Conservation (phyloP, 768 basidiomycete genomes). For the Lanmaoa pseudosensibilis region DNA sequence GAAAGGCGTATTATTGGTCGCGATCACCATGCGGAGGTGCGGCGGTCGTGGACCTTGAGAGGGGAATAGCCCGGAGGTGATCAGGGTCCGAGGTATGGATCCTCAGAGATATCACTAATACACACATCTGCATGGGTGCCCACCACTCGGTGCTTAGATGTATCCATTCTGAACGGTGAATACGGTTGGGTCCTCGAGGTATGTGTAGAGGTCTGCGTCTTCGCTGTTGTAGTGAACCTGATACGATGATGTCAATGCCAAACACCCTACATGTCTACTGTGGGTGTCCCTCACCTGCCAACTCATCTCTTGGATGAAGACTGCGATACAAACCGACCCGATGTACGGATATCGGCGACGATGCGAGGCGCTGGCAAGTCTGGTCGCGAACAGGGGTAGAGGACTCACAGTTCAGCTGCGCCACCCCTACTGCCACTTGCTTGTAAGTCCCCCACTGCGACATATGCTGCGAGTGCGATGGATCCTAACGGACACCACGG, state of each 20-base stretch:
- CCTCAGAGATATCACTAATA: not conserved
- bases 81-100: slow-evolving; percentile 1
- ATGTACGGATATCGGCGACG: not conserved
- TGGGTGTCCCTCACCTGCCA: slow-evolving; percentile 42
- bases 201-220: slow-evolving; percentile 60
- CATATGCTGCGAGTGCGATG: slow-evolving; percentile 68
- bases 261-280: not conserved
- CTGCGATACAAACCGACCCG: slow-evolving; percentile 25
- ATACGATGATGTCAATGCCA: not conserved
- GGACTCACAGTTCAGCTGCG: slow-evolving; percentile 57
- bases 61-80: not conserved
- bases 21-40: not conserved
- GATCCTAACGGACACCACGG: slow-evolving; percentile 75
- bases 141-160: slow-evolving; percentile 45
- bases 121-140: not conserved
- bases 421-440: slow-evolving; percentile 57
- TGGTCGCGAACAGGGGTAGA: not conserved
- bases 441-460: slow-evolving; percentile 65
- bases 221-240: slow-evolving; percentile 67
- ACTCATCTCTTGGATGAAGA: slow-evolving; percentile 67
- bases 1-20: not conserved
- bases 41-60: not conserved
- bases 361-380: not conserved
- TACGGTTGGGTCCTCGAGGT: slow-evolving; percentile 50
- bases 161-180: slow-evolving; percentile 56